Evolutionary conservation across 768 basidiomycete species (phyloP), one percentile per base, ranked within the genome.

Genomic region (Suillus sp.): DNA sequence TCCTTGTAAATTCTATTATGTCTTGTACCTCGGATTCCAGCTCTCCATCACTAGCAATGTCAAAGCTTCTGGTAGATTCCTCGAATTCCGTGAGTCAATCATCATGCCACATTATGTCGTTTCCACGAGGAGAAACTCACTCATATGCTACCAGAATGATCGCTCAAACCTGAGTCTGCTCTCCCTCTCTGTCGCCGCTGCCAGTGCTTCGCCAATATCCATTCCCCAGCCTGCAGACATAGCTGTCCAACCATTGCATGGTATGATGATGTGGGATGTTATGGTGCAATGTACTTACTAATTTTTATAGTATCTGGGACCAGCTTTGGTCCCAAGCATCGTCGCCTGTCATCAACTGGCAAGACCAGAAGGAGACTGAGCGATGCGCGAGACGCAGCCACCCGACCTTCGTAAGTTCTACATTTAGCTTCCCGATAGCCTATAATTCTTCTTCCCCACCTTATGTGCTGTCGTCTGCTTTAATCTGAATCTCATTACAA

Each of bases 381-480:
- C 74, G 92, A 93, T 73, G 91, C 91, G 30, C 80, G 89, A 56
- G 91, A 92, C 74, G 92, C 92, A 50, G 88, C 89, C 58, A 80
- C 80, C 62, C 81, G 92, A 58, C 89, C 89, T 59, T 84, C 85
- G 90, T 93, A 75, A 80, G 88, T 89, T 50, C 45, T 51, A 48
- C 65, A 64, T 62, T 68, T 65, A 60, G n/a, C 43, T 61, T 45
- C 48, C 62, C 62, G 54, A 62, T 58, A 34, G 48, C 60, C 43
- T 51, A 51, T 57, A 59, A 61, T 66, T n/a, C 18, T 25, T 30
- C 35, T 16, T 16, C 25, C 9, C 35, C 55, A 20, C 37, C 35
- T 37, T 38, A 25, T 56, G 25, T 40, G 25, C 38, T 20, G 25
- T 20, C 18, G 20, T 18, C 10, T 40, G 1, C 10, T 20, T 57